Evolutionary conservation across 2,329 filamentous ascomycete genomes (phyloP).

Genomic region (Teratosphaeria viscida): DNA sequence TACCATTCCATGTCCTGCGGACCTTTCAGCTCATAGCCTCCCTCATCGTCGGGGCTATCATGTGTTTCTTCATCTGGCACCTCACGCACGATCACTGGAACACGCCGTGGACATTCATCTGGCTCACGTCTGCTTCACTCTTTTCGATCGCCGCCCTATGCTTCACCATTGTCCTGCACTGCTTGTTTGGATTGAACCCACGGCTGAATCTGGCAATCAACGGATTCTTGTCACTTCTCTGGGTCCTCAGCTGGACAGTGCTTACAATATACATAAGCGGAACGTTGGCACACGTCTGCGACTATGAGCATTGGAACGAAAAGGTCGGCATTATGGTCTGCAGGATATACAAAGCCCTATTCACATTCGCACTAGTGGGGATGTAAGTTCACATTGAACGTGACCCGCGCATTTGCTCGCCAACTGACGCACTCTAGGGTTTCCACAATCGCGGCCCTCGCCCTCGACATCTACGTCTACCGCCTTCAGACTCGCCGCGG

Average conservation of each 20-base stretch:
- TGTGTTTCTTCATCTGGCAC: slow-evolving; percentile 47
- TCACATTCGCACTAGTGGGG: slow-evolving; percentile 44
- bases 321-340: slow-evolving; percentile 47
- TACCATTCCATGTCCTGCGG: slow-evolving; percentile 35
- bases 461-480: slow-evolving; percentile 42
- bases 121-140: slow-evolving; percentile 42
- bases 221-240: slow-evolving; percentile 38
- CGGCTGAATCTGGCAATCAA: slow-evolving; percentile 42
- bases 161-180: slow-evolving; percentile 42
- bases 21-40: slow-evolving; percentile 33
- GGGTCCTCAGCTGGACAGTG: slow-evolving; percentile 42
- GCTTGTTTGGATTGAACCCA: slow-evolving; percentile 42
- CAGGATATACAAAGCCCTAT: slow-evolving; percentile 49
- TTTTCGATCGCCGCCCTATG: slow-evolving; percentile 41
- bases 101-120: slow-evolving; percentile 49
- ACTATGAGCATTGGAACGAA: slow-evolving; percentile 41
- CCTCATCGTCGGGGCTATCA: slow-evolving; percentile 43
- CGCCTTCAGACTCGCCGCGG: slow-evolving; percentile 36
- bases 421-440: slow-evolving; percentile 18
- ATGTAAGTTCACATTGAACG: slow-evolving; percentile 21
- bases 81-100: slow-evolving; percentile 41
- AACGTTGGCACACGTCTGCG: slow-evolving; percentile 42
- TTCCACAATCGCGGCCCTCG: slow-evolving; percentile 37
- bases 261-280: slow-evolving; percentile 44
- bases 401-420: no score